phyloP scores from a whole-genome alignment of 257 asterid species.

The Solanum ahanhuiri region DNA sequence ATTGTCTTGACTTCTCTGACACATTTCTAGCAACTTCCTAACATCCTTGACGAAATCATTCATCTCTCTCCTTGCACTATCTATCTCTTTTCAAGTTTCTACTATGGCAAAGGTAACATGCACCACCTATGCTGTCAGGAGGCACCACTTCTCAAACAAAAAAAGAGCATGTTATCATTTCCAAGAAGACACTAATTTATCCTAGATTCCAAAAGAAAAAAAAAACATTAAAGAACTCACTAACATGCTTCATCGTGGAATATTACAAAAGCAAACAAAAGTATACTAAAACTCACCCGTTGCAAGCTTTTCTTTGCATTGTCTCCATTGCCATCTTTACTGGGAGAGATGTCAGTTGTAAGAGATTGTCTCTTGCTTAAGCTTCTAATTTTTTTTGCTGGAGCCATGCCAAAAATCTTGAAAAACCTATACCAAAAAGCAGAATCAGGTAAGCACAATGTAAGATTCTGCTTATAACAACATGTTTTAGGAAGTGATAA shows the following conservation, averaged over 20 bases:
- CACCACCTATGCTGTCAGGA: background rate
- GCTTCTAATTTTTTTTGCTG: constrained; percentile 56
- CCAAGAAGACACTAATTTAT: background rate
- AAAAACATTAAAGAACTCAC: background rate
- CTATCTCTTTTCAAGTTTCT: background rate
- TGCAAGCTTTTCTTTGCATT: constrained; percentile 35
- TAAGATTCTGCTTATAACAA: background rate
- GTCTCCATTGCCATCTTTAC: constrained; percentile 51
- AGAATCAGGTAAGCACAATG: background rate
- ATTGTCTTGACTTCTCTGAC: background rate
- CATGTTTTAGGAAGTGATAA: background rate
- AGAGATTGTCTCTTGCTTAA: constrained; percentile 41
- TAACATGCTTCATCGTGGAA: background rate
- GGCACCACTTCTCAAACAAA: background rate
- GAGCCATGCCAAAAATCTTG: constrained; percentile 44
- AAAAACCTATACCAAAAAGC: constrained; percentile 5
- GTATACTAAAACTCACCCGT: constrained; percentile 44
- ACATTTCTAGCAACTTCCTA: background rate
- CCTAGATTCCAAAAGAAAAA: background rate
- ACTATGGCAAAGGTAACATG: background rate
- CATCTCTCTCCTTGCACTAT: background rate
- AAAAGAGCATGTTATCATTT: background rate
- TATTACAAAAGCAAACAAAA: constrained; percentile 1
- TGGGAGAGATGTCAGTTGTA: constrained; percentile 47
- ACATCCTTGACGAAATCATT: background rate